A percentile compares a stretch with the other conserved stretches of the same genome.
phyloP scores from a whole-genome alignment of 352 stramenopile species.

The Hyaloperonospora brassicae region DNA sequence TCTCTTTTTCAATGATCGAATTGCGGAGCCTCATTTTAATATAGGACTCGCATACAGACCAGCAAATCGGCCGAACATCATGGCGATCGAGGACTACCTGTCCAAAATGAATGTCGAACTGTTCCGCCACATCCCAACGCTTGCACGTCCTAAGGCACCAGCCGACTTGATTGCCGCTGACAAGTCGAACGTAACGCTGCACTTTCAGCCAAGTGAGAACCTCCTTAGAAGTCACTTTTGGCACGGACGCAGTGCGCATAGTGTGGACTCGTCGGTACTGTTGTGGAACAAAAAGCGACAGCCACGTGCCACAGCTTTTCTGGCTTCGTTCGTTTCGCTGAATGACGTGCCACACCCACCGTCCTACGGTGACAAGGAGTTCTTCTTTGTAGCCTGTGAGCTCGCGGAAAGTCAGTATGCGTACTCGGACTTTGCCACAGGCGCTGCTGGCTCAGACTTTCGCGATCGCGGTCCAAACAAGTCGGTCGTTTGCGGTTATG shows the following conservation, averaged over 20 bases:
- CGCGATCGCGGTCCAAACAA: conserved; percentile 23
- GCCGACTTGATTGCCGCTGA: conserved; percentile 21
- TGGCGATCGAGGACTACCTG: conserved; percentile 29
- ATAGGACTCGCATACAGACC: conserved; percentile 21
- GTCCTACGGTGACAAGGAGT: conserved; percentile 45
- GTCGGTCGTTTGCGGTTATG: conserved; percentile 37
- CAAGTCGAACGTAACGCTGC: conserved; percentile 19
- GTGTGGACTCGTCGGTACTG: conserved; percentile 39
- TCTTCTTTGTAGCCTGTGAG: conserved; percentile 38
- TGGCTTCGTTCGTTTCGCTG: conserved; percentile 33
- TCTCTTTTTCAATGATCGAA: conserved; percentile 64
- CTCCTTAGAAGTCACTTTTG: conserved; percentile 27
- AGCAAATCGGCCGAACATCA: conserved; percentile 21
- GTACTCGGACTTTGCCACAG: conserved; percentile 35
- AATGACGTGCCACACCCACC: conserved; percentile 19
- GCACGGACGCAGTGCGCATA: conserved; percentile 29
- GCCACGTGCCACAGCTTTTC: conserved; percentile 32
- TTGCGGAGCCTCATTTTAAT: conserved; percentile 27
- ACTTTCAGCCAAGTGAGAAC: conserved; percentile 22
- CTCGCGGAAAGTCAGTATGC: conserved; percentile 35
- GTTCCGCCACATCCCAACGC: conserved; percentile 18
- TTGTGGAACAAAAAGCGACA: conserved; percentile 40
- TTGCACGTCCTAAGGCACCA: conserved; percentile 13
- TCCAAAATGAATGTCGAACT: conserved; percentile 21
- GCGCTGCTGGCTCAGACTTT: conserved; percentile 28